Base-by-base conservation (phyloP, 164 flowering plant genomes). In the Buxus sempervirens region DNA sequence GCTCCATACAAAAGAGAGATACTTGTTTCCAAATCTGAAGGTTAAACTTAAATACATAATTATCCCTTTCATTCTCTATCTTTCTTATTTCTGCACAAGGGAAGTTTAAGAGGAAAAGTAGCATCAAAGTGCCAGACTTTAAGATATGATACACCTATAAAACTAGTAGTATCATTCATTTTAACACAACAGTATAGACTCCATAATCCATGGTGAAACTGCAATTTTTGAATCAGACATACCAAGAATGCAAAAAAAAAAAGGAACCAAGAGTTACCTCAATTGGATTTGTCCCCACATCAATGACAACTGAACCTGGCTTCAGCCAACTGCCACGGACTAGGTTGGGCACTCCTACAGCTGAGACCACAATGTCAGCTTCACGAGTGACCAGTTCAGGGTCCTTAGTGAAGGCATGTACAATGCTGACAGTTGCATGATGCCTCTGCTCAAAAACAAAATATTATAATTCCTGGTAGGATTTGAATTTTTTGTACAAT, bases 261-360 rank as follows among this genome's bases (percentile, higher is more conserved):
- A 6, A 53, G n/a, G 62, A 57, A 38, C 13, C 21, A 32, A 49
- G 70, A 27, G 18, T 58, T 72, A 88, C 90, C 86, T 89, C 88
- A 59, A 91, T 73, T 25, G 95, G 90, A 79, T 73, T 77, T 57
- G 88, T 89, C 10, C 98, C 97, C 4, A 88, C 96, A 80, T 91
- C 98, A 75, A 95, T 72, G n/a, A 95, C 91, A 49, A 86, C 82
- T 3, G 97, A 90, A 70, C 96, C 97, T 12, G 89, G 92, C 75
- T 95, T 91, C 21, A 95, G 77, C 98, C 98, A 95, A 75, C 60
- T 80, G 16, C 96, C 91, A 9, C 89, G 87, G 56, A 90, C 87
- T 64, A 91, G 66, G 76, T 90, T 83, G 15, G 96, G 86, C 56
- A 86, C 81, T 69, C 98, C 98, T 23, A 84, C 90, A 13, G 88